A percentile compares a stretch with the other conserved stretches of the same genome.
These are phyloP conservation scores for Meira miltonrushii DNA, from an alignment of 1,284 basidiomycete species.

Conservation along the genomic window DNA sequence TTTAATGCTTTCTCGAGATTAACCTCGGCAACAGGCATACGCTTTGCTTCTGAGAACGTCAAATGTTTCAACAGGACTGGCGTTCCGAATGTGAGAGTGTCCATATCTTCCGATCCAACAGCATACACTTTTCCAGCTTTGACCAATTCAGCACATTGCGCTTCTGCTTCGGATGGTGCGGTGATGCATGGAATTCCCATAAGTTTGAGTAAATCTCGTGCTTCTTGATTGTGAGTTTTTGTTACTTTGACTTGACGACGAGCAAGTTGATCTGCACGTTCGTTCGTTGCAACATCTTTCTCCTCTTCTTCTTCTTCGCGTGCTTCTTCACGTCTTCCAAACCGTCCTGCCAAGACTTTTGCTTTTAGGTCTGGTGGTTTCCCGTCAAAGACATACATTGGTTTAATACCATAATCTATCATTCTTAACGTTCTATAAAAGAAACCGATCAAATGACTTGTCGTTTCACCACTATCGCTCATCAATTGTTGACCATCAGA, in stretches of 20 bases:
- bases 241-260: slow-evolving; percentile 92
- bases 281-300: slow-evolving; percentile 71
- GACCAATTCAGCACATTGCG: slow-evolving; percentile 94
- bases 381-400: slow-evolving; percentile 96
- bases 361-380: slow-evolving; percentile 96
- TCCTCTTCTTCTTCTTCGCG: slow-evolving; percentile 92
- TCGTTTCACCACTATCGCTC: slow-evolving; percentile 89
- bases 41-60: slow-evolving; percentile 98
- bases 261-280: slow-evolving; percentile 85
- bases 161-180: slow-evolving; percentile 95
- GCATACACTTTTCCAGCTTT: slow-evolving; percentile 93
- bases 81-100: slow-evolving; percentile 90
- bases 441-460: slow-evolving; percentile 91
- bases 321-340: slow-evolving; percentile 82
- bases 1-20: slow-evolving; percentile 74
- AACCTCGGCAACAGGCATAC: slow-evolving; percentile 93
- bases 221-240: slow-evolving; percentile 92
- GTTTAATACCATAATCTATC: slow-evolving; percentile 98
- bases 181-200: slow-evolving; percentile 94
- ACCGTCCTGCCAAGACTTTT: slow-evolving; percentile 90
- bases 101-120: slow-evolving; percentile 99
- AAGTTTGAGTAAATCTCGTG: slow-evolving; percentile 73
- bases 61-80: slow-evolving; percentile 90
- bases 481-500: slow-evolving; percentile 93
- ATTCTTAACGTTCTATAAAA: slow-evolving; percentile 82